These are phyloP conservation scores for Spiraea crenata DNA, from an alignment of 331 rosid genomes.

Conservation along the genomic window DNA sequence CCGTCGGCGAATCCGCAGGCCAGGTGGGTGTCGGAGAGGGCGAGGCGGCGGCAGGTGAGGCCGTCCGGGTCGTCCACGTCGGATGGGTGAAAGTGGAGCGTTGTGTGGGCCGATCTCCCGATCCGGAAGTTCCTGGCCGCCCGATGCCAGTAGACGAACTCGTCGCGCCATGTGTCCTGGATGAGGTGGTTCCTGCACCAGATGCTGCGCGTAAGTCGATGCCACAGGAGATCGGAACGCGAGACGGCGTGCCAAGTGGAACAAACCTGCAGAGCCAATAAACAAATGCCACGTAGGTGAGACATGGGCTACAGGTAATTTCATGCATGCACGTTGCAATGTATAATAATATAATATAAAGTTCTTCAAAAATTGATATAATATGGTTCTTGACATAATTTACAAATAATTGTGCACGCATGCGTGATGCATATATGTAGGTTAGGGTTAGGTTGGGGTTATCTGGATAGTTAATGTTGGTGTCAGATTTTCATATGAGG, in stretches of 20 bases:
- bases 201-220: conserved; percentile 37
- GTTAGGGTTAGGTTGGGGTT: not conserved
- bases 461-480: not conserved
- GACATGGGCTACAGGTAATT: not conserved
- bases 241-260: conserved; percentile 81
- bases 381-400: not conserved
- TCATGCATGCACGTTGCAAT: not conserved
- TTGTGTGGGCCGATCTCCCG: conserved; percentile 2
- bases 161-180: conserved; percentile 59
- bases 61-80: conserved; percentile 35
- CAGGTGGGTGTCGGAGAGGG: conserved; percentile 62
- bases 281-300: not conserved
- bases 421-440: not conserved
- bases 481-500: not conserved
- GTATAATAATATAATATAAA: too few species aligned
- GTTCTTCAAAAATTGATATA: too few species aligned
- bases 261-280: conserved; percentile 59
- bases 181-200: conserved; percentile 54
- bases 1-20: conserved; percentile 90
- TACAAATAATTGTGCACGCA: too few species aligned
- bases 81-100: conserved; percentile 39
- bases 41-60: conserved; percentile 62
- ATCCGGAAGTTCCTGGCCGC: conserved; percentile 53
- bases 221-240: conserved; percentile 67
- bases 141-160: conserved; percentile 66